Evolutionary conservation across 2,329 filamentous ascomycete species (phyloP).

Genomic region (Cordyceps fumosorosea): DNA sequence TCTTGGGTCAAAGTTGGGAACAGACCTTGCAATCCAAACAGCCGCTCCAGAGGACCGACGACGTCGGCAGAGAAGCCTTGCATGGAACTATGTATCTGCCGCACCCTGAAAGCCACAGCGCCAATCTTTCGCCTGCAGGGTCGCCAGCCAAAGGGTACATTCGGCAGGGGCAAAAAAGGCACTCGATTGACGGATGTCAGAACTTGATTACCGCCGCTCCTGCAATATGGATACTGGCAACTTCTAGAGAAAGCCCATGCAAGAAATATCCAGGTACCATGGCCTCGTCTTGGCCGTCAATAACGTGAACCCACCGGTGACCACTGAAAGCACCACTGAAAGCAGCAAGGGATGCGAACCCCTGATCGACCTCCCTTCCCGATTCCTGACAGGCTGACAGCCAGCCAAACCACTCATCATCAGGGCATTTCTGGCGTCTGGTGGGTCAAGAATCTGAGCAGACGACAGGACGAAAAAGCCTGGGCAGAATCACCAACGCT

Average conservation of each 20-base stretch:
- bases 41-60: not conserved
- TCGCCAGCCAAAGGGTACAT: not conserved
- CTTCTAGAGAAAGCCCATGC: not conserved
- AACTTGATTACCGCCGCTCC: not conserved
- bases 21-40: not conserved
- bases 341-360: conserved; percentile 3
- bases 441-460: not conserved
- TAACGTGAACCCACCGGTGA: not conserved
- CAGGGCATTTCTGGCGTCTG: not conserved
- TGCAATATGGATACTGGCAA: not conserved
- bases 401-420: conserved; percentile 1
- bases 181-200: not conserved
- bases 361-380: conserved; percentile 6
- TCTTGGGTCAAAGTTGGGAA: not conserved
- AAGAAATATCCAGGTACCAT: not conserved
- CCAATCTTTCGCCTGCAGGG: not conserved
- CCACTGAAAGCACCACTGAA: not conserved
- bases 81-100: not conserved
- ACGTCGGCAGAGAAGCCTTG: not conserved
- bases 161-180: not conserved
- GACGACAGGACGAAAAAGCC: not conserved
- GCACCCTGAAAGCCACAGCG: not conserved
- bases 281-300: conserved; percentile 2
- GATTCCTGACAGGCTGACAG: not conserved
- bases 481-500: not conserved